phyloP scores from a whole-genome alignment of 805 yeast species.

The Cyberlindnera veronae region DNA sequence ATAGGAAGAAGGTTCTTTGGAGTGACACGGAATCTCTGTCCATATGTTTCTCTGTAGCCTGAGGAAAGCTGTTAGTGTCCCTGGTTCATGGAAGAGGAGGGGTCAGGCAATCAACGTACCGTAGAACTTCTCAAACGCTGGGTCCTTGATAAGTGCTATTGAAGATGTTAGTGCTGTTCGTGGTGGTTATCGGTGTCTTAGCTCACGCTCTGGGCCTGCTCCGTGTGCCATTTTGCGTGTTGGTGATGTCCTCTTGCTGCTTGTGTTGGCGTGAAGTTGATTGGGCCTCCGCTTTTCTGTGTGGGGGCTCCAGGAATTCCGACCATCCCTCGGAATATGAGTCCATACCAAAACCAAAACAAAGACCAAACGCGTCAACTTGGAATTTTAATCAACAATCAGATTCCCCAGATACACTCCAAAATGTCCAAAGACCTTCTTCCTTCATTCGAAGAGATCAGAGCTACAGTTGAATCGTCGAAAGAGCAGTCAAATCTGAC shows the following conservation, averaged over 20 bases:
- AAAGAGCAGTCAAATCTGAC: conserved; percentile 16
- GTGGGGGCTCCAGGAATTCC: no score
- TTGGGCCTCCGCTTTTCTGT: neutral
- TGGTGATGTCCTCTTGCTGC: neutral
- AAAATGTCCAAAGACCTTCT: conserved; percentile 17
- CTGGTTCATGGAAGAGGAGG: conserved; percentile 5
- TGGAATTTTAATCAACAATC: no score
- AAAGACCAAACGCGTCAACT: no score
- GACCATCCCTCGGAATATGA: no score
- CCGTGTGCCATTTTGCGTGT: conserved; percentile 15
- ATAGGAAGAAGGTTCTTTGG: conserved; percentile 22
- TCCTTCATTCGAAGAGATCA: conserved; percentile 11
- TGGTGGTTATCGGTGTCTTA: no score
- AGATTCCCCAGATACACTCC: no score
- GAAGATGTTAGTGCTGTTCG: conserved; percentile 9
- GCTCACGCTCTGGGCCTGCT: conserved; percentile 14
- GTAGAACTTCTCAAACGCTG: conserved; percentile 26
- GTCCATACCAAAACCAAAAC: no score
- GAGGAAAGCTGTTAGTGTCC: neutral
- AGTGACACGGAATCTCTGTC: conserved; percentile 24
- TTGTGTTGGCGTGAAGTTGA: neutral
- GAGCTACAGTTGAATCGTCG: conserved; percentile 11
- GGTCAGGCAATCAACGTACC: conserved; percentile 15
- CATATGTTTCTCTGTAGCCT: conserved; percentile 25
- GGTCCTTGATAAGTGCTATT: conserved; percentile 25